Conservation (phyloP, 2,329 filamentous ascomycete genomes). For the Sporothrix phasma region DNA sequence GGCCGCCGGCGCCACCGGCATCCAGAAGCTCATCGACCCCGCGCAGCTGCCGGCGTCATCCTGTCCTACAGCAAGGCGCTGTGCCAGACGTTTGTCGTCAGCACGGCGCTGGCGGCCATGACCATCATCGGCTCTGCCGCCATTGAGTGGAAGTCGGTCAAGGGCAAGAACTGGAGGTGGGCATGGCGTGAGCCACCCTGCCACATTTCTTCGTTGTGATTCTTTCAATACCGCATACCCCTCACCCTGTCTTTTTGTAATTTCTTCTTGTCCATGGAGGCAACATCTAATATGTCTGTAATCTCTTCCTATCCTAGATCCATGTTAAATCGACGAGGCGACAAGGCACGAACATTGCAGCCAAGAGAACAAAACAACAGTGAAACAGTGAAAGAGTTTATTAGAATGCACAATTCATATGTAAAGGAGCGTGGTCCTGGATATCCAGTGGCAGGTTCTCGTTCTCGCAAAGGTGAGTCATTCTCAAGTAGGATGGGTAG, state of each 20-base stretch:
- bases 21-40: constrained; percentile 15
- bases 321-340: too few relatives aligned
- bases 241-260: too few relatives aligned
- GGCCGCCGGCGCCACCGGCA: constrained; percentile 22
- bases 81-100: constrained; percentile 25
- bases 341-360: too few relatives aligned
- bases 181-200: not conserved
- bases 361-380: too few relatives aligned
- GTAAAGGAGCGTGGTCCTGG: constrained; percentile 2
- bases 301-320: too few relatives aligned
- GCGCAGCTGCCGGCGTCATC: constrained; percentile 15
- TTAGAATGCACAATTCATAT: not conserved
- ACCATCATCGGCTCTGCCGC: constrained; percentile 25
- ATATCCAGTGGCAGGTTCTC: not conserved
- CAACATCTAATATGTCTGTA: too few relatives aligned
- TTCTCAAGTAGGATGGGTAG: not conserved
- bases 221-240: not conserved
- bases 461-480: not conserved
- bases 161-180: constrained; percentile 23
- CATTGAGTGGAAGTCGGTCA: constrained; percentile 38
- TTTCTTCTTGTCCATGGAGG: too few relatives aligned
- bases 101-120: constrained; percentile 30
- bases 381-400: not conserved
- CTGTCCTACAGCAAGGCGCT: constrained; percentile 28
- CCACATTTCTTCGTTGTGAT: not conserved